Evolutionary conservation across 805 yeast genomes (phyloP).

Genomic region (Candida methanosorbosa): DNA sequence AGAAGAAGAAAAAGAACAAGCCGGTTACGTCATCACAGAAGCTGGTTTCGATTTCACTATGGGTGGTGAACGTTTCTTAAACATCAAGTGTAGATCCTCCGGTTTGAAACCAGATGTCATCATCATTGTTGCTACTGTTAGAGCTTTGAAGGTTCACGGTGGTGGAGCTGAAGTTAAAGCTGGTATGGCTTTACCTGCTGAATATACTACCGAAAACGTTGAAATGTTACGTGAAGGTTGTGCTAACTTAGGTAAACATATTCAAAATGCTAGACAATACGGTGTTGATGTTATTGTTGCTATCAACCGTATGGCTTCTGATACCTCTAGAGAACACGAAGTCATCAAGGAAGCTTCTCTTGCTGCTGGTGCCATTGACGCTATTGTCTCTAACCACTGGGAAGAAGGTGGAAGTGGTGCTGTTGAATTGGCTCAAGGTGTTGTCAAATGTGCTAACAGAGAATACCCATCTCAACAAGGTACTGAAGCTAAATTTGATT

Average conservation of each 20-base stretch:
- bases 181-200: conserved; percentile 78
- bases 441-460: conserved; percentile 54
- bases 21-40: conserved; percentile 91
- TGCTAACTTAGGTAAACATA: conserved; percentile 85
- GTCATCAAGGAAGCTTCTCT: conserved; percentile 73
- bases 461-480: conserved; percentile 27
- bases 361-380: conserved; percentile 89
- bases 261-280: conserved; percentile 72
- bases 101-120: conserved; percentile 85
- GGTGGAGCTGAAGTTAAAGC: conserved; percentile 97
- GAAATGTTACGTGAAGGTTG: conserved; percentile 74
- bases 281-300: conserved; percentile 94
- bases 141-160: conserved; percentile 96
- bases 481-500: conserved; percentile 38
- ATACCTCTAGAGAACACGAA: conserved; percentile 71
- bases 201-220: conserved; percentile 71
- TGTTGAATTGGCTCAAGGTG: conserved; percentile 72
- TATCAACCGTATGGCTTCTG: conserved; percentile 79
- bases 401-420: conserved; percentile 95
- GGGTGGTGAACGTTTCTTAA: conserved; percentile 98
- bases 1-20: conserved; percentile 27
- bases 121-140: conserved; percentile 89
- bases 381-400: conserved; percentile 90
- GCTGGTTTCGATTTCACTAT: conserved; percentile 98
- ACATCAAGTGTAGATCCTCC: conserved; percentile 90